Evolutionary conservation across 768 basidiomycete species (phyloP).

Genomic region (Hygrocybe punicea): DNA sequence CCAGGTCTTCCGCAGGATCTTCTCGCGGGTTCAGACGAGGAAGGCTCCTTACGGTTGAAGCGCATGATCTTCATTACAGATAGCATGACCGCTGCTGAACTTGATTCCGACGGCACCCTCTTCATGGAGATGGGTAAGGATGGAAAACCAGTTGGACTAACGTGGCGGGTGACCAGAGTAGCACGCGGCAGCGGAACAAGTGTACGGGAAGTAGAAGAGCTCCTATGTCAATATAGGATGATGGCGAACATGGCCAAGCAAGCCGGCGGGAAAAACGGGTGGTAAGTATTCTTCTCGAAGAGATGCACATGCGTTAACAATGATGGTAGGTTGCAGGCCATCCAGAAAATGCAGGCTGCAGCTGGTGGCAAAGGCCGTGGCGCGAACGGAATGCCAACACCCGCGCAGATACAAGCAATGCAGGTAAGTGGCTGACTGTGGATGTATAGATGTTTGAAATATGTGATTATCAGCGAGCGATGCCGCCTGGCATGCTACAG

Average conservation of each 20-base stretch:
- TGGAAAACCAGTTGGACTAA: conserved; percentile 79
- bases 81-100: conserved; percentile 89
- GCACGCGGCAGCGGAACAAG: conserved; percentile 92
- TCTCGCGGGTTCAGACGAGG: conserved; percentile 90
- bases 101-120: conserved; percentile 89
- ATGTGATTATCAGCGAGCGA: conserved; percentile 57
- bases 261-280: conserved; percentile 95
- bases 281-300: conserved; percentile 45
- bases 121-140: conserved; percentile 87
- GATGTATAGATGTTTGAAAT: background rate
- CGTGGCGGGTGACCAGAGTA: conserved; percentile 86
- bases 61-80: conserved; percentile 99
- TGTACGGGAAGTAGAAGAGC: conserved; percentile 96
- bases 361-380: conserved; percentile 84
- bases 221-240: conserved; percentile 95
- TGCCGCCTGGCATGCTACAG: conserved; percentile 94
- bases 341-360: conserved; percentile 91
- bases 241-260: conserved; percentile 99
- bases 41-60: conserved; percentile 86
- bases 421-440: conserved; percentile 51
- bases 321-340: conserved; percentile 62
- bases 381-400: conserved; percentile 83
- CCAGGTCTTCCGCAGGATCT: conserved; percentile 92
- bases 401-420: conserved; percentile 92
- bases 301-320: background rate